Percentiles rank a stretch among this genome's conserved stretches.
These are phyloP conservation scores for Sclerotinia minor DNA, from an alignment of 2,329 filamentous ascomycete genomes.

Conservation along the genomic window DNA sequence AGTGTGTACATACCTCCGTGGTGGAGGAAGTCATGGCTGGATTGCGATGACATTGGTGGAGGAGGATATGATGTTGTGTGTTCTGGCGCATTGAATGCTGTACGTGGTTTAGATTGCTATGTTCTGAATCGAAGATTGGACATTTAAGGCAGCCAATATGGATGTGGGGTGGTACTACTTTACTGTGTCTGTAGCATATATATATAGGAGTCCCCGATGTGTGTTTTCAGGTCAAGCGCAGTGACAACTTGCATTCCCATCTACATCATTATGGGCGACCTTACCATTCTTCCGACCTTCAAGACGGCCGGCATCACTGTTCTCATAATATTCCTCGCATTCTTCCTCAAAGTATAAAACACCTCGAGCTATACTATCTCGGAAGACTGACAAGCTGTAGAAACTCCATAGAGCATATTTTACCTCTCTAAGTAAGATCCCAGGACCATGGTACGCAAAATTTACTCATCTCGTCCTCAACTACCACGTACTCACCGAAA, in stretches of 20 bases:
- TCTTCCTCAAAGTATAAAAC: not conserved
- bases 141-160: too few species aligned
- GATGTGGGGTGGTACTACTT: too few species aligned
- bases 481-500: not conserved
- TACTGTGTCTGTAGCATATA: not conserved
- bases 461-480: not conserved
- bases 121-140: too few species aligned
- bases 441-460: constrained; percentile 15
- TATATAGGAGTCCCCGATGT: not conserved
- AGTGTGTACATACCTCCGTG: too few species aligned
- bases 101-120: too few species aligned
- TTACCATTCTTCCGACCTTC: too few species aligned
- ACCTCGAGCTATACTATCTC: not conserved
- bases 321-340: not conserved
- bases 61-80: too few species aligned
- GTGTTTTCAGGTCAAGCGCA: not conserved
- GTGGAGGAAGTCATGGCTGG: too few species aligned
- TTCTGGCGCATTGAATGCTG: too few species aligned
- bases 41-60: too few species aligned
- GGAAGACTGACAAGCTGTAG: not conserved
- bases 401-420: constrained; percentile 2
- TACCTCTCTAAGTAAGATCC: constrained; percentile 6
- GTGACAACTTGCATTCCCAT: not conserved
- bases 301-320: not conserved
- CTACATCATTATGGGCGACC: not conserved